Evolutionary conservation across 164 flowering plant species (phyloP), one percentile per base, ranked within the genome.

Genomic region (Santalum album): DNA sequence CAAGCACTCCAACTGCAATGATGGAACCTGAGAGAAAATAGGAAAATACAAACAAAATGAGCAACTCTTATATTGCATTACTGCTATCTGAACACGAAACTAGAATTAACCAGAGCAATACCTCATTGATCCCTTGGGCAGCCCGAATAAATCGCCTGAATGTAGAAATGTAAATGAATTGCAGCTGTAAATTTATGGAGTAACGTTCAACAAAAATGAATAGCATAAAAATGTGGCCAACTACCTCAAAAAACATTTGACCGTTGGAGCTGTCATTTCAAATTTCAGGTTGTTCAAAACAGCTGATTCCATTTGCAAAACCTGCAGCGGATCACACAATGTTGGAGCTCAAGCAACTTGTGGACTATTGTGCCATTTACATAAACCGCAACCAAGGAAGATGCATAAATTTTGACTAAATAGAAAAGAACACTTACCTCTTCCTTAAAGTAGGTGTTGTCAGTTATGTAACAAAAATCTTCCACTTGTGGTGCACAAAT

Each of bases 401-500:
- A 29, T 29, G 9, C 34, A 3, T 3, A 29, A 3, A 29, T 29
- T 29, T 29, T 29, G 34, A 3, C 2, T 43, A 45, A 22, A 15
- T n/a, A 45, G 25, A 20, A 21, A 15, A 46, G 18, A 45, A 55
- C 7, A 21, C 60, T 29, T 6, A 90, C 97, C 96, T 94, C 99
- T 17, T 94, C 96, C 65, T 73, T 82, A 66, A 85, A 76, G 62
- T 92, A 92, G 27, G 99, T 92, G 68, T 92, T 92, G 51, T 92
- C 97, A 1, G 99, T 92, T 21, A 94, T 90, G 71, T 85, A 94
- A 61, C 99, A 94, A 54, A 90, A 94, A 53, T 94, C 99, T 58
- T 94, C 97, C 55, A 94, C 99, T 58, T 86, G 96, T 17, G 99
- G 99, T 12, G 97, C 97, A 73, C 96, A 90, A 20, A 94, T 87